Base-by-base conservation (phyloP, 1,284 basidiomycete species). In the Cryptococcus wingfieldii region DNA sequence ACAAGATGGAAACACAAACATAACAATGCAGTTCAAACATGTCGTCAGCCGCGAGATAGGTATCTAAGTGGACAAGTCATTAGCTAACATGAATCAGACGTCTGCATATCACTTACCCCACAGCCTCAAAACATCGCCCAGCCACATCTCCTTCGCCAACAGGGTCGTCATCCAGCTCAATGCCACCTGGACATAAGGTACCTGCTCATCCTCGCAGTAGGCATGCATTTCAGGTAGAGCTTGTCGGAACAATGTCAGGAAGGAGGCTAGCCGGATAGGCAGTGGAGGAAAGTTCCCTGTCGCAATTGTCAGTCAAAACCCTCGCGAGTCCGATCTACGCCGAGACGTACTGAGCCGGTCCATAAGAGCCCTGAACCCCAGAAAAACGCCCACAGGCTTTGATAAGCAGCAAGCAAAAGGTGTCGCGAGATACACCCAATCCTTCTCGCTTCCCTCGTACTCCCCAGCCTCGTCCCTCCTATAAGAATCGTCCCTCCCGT, bases 141-240 rank as follows among this genome's bases (percentile, higher is more conserved):
- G 61, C 68, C 71, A 74, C 75, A 76, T 74, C 54, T 76, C 75
- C 23, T 66, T 66, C 4, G 69, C 61, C 38, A 76, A 60, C 38
- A 76, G 47, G 1, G 69, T 71, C 14, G 63, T 69, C 56, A 75
- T 66, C 75, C 75, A 77, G 51, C 67, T 68, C 55, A 71, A 60
- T 1, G 67, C 72, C 9, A 77, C 69, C 23, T 70, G 55, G 8
- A 67, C 59, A 59, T 72, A 72, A 2, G 71, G 71, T 1, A 77
- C 72, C 53, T 75, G 72, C 59, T 77, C 75, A 51, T 75, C 72
- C 53, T 77, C 75, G 52, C 74, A 77, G 61, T 73, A 77, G 13
- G 66, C 66, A 51, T 71, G 69, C 4, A 77, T 61, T 18, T 77
- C 75, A 0, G 75, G 75, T 4, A 70, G 53, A 7, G 71, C 68